Evolutionary conservation across 2,329 filamentous ascomycete genomes (phyloP), one percentile per base, ranked within the genome.

Genomic region (Sarocladiaceae sp.): DNA sequence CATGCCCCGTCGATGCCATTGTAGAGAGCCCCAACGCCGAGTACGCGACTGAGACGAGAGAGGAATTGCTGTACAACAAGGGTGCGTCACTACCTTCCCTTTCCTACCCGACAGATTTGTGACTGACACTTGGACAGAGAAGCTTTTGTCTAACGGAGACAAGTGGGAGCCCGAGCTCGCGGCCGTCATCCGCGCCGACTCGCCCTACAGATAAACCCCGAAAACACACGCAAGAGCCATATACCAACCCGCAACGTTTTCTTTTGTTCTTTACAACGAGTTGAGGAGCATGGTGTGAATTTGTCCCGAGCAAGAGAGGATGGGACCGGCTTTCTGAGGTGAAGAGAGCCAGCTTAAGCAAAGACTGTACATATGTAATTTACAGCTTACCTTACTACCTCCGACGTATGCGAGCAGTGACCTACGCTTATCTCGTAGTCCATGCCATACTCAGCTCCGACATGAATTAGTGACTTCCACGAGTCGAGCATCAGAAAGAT

Each of bases 161-260:
- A 93, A 92, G 75, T 99, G 94, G 94, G 94, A 99, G 77, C 92
- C 94, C 7, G 94, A 99, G 75, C 79, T 99, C 65, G 93, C 93
- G 1, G 93, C 94, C 54, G 86, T 83, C 60, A 94, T 94, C 67
- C 86, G 91, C 66, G 94, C 94, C 56, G 94, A 99, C 78, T 85
- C 92, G 52, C 93, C 93, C 50, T 97, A 92, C 77, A 82, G 88
- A 80, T 93, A 85, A 72, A 60, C 54, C 36, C n/a, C n/a, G 12
- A 42, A 18, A 10, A 31, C 13, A 20, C 31, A 51, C 18, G n/a
- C 49, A 51, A 8, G 31, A 8, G 12, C 18, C 12, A 33, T 33
- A 36, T 31, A 36, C 26, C 31, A 25, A 33, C 15, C 26, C 12
- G 4, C 46, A 11, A 15, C 11, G n/a, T 15, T 40, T 40, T 35